Conservation (phyloP, 1,284 basidiomycete genomes). For the Heterobasidion occidentale region DNA sequence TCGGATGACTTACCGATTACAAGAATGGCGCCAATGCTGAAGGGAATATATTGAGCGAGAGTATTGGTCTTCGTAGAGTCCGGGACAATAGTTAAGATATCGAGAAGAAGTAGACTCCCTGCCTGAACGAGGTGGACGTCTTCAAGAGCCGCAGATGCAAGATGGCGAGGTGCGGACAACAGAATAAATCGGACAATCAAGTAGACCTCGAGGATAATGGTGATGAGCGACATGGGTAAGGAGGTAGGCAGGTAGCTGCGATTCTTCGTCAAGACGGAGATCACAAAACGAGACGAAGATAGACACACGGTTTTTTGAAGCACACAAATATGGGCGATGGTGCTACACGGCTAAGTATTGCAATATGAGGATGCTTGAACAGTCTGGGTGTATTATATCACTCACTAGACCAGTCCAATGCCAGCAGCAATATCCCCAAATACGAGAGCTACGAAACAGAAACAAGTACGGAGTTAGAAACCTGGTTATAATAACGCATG, state of each 20-base stretch:
- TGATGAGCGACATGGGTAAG: slow-evolving; percentile 31
- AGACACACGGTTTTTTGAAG: not conserved
- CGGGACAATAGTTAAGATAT: slow-evolving; percentile 37
- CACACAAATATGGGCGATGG: not conserved
- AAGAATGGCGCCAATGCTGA: slow-evolving; percentile 36
- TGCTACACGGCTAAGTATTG: not conserved
- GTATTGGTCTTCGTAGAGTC: slow-evolving; percentile 27
- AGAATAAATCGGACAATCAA: slow-evolving; percentile 28
- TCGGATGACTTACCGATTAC: slow-evolving; percentile 28
- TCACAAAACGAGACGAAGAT: not conserved
- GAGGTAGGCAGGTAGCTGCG: slow-evolving; percentile 35
- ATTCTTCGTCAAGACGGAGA: not conserved
- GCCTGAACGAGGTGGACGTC: slow-evolving; percentile 27
- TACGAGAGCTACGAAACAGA: not conserved
- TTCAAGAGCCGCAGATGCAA: slow-evolving; percentile 15
- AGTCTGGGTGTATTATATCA: not conserved
- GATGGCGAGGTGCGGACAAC: slow-evolving; percentile 20
- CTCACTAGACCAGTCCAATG: not conserved
- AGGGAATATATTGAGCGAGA: slow-evolving; percentile 38
- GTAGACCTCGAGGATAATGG: slow-evolving; percentile 35
- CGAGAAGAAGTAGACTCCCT: slow-evolving; percentile 35
- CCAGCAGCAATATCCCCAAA: not conserved
- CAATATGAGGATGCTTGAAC: no score
- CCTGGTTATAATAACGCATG: not conserved
- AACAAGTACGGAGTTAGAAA: not conserved